A percentile compares a stretch with the other conserved stretches of the same genome.
Conservation (phyloP, 1,284 basidiomycete species). For the Tilletia setariae region DNA sequence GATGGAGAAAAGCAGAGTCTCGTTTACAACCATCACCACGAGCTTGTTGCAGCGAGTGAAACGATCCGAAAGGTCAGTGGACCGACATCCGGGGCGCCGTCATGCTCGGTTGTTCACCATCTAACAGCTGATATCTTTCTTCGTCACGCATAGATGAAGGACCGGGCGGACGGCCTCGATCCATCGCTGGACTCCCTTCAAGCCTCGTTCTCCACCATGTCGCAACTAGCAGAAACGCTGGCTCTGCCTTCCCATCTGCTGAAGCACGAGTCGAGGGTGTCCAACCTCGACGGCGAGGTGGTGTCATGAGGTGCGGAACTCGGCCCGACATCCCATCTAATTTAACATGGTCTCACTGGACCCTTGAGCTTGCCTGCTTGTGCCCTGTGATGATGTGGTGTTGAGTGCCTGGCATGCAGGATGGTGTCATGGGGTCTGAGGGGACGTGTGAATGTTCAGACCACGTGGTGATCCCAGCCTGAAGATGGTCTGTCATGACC, state of each 20-base stretch:
- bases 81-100: not conserved
- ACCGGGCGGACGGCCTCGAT: conserved; percentile 33
- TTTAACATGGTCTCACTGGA: no score
- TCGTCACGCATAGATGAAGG: conserved; percentile 27
- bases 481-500: no score
- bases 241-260: conserved; percentile 1
- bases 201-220: conserved; percentile 31
- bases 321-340: no score
- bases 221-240: conserved; percentile 22
- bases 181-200: conserved; percentile 34
- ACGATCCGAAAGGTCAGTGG: conserved; percentile 74
- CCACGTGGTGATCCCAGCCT: no score
- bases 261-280: not conserved
- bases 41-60: conserved; percentile 84
- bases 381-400: not conserved
- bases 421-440: not conserved
- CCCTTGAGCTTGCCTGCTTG: no score
- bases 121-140: not conserved
- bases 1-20: conserved; percentile 83
- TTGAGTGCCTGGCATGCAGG: not conserved
- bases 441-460: not conserved
- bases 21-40: conserved; percentile 91
- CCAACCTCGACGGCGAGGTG: no score
- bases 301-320: no score
- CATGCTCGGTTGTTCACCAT: not conserved